These are phyloP conservation scores for Tillandsia fasciculata DNA, from an alignment of 176 grass and related monocot species.

Conservation along the genomic window DNA sequence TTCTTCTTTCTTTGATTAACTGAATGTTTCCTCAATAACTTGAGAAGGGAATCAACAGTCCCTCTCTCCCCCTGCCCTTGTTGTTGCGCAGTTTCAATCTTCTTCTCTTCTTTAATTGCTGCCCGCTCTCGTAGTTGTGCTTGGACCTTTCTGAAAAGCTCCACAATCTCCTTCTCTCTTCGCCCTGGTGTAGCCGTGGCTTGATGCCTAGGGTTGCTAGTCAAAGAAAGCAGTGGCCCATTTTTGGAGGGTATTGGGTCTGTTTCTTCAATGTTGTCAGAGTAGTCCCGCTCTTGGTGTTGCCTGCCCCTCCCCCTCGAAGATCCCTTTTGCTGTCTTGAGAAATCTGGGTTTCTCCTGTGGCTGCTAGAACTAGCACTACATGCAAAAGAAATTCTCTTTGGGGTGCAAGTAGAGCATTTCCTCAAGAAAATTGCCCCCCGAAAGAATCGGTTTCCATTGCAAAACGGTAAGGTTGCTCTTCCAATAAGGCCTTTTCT, in stretches of 20 bases:
- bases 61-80: slow-evolving; percentile 51
- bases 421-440: slow-evolving; percentile 30
- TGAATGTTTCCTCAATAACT: slow-evolving; percentile 54
- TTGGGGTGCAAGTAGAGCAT: slow-evolving; percentile 22
- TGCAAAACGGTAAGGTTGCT: slow-evolving; percentile 20
- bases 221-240: slow-evolving; percentile 42
- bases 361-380: slow-evolving; percentile 38
- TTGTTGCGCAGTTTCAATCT: slow-evolving; percentile 37
- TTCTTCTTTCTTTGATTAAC: slow-evolving; percentile 42
- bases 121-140: slow-evolving; percentile 40
- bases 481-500: slow-evolving; percentile 25
- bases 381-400: slow-evolving; percentile 31
- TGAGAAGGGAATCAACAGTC: slow-evolving; percentile 53
- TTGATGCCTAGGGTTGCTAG: slow-evolving; percentile 30
- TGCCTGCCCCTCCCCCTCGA: slow-evolving; percentile 34
- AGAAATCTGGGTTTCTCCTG: slow-evolving; percentile 19
- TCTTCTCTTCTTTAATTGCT: slow-evolving; percentile 48
- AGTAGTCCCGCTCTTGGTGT: slow-evolving; percentile 45
- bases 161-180: slow-evolving; percentile 63
- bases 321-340: slow-evolving; percentile 17
- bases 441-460: slow-evolving; percentile 24
- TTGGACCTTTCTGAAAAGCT: slow-evolving; percentile 73
- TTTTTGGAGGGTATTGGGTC: slow-evolving; percentile 51
- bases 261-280: slow-evolving; percentile 45
- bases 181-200: slow-evolving; percentile 37